Conservation (phyloP, 768 basidiomycete species). For the Suillus subluteus region DNA sequence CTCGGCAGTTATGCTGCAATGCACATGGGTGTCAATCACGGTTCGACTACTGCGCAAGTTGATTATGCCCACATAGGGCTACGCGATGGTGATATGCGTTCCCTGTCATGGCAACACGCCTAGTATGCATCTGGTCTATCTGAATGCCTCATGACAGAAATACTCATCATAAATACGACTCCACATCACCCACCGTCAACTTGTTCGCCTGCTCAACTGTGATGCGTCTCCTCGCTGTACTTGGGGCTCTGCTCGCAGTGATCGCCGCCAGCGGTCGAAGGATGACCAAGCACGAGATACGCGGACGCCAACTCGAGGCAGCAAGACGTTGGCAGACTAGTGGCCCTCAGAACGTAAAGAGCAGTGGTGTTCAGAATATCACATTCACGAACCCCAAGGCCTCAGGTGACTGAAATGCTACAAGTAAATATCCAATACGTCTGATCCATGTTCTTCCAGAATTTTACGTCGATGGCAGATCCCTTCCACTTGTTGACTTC, state of each 20-base stretch:
- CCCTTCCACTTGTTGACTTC: constrained; percentile 69
- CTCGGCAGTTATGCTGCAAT: background rate
- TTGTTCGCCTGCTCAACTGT: background rate
- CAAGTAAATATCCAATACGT: background rate
- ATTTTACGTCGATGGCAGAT: constrained; percentile 69
- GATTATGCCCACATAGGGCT: too few species aligned
- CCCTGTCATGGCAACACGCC: background rate
- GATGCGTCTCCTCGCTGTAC: background rate
- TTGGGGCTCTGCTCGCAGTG: background rate
- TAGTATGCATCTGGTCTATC: background rate
- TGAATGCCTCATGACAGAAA: background rate
- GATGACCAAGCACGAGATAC: constrained; percentile 45
- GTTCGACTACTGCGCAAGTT: too few species aligned
- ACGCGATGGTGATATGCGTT: background rate
- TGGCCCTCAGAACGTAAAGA: constrained; percentile 14
- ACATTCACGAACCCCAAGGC: background rate
- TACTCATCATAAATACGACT: background rate
- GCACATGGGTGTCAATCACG: background rate
- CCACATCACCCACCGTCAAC: background rate
- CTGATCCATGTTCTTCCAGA: constrained; percentile 40
- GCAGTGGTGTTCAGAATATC: constrained; percentile 23
- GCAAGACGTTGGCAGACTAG: constrained; percentile 34
- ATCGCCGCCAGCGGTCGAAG: background rate
- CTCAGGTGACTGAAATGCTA: background rate
- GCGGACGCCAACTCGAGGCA: constrained; percentile 39